Evolutionary conservation across 2,329 filamentous ascomycete species (phyloP).

Genomic region (Alternaria gaisen): DNA sequence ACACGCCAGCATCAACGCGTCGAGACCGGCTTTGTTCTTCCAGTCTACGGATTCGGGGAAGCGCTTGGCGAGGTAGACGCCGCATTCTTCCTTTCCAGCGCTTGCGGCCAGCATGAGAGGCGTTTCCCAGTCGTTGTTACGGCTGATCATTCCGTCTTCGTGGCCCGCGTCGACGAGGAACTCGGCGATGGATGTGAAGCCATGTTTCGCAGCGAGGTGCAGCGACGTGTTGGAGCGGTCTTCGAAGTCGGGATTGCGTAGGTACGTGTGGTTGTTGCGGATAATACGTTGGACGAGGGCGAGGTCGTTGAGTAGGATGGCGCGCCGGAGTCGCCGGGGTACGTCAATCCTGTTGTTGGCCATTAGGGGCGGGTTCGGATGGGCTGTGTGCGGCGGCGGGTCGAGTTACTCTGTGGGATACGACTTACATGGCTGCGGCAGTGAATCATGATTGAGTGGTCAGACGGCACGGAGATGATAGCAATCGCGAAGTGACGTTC

Average conservation of each 20-base stretch:
- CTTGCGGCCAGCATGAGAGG: slow-evolving; percentile 80
- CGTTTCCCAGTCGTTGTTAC: slow-evolving; percentile 83
- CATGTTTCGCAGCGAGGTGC: slow-evolving; percentile 79
- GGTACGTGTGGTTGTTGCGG: slow-evolving; percentile 71
- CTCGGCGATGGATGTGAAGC: slow-evolving; percentile 72
- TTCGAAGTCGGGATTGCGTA: slow-evolving; percentile 81
- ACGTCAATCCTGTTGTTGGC: slow-evolving; percentile 72
- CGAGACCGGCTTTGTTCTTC: slow-evolving; percentile 72
- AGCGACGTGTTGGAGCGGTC: slow-evolving; percentile 83
- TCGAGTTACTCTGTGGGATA: not conserved
- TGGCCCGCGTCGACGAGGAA: slow-evolving; percentile 78
- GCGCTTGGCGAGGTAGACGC: slow-evolving; percentile 72
- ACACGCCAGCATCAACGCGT: slow-evolving; percentile 63
- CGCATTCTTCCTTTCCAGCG: slow-evolving; percentile 75
- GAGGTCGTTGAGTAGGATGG: slow-evolving; percentile 78
- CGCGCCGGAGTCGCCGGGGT: slow-evolving; percentile 78
- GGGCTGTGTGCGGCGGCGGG: not conserved
- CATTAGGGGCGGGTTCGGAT: slow-evolving; percentile 2
- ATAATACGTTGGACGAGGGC: slow-evolving; percentile 80
- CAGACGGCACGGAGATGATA: slow-evolving; percentile 9
- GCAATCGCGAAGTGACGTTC: slow-evolving; percentile 14
- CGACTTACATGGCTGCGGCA: slow-evolving; percentile 35
- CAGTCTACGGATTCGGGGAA: slow-evolving; percentile 71
- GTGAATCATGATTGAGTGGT: slow-evolving; percentile 33
- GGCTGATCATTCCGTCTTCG: slow-evolving; percentile 74